Conservation (phyloP, 192 early-diverging fungal species). For the Powellomyces hirtus region DNA sequence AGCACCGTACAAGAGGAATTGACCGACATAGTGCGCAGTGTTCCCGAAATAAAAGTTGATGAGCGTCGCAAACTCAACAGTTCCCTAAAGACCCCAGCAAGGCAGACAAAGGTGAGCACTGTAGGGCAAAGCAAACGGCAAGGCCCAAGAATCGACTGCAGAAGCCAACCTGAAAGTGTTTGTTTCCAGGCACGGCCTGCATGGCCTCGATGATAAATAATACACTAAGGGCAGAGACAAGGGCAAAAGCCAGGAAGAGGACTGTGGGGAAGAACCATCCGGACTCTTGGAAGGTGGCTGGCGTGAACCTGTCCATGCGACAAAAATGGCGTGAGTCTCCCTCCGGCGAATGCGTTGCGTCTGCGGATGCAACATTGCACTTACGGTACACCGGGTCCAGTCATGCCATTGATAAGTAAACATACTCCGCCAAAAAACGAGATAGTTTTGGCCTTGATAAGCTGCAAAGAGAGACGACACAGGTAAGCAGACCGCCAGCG, state of each 20-base stretch:
- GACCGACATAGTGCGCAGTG: conserved; percentile 39
- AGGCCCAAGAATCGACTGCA: too few relatives aligned
- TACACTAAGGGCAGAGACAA: conserved; percentile 45
- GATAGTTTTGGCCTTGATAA: conserved; percentile 45
- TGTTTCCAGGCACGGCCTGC: conserved; percentile 60
- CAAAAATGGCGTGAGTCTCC: not conserved
- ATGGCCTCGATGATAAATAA: conserved; percentile 61
- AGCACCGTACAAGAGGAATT: conserved; percentile 50
- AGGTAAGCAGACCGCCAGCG: not conserved
- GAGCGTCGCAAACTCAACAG: conserved; percentile 57
- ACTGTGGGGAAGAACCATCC: conserved; percentile 40
- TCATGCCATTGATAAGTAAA: conserved; percentile 53
- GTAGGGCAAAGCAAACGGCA: not conserved
- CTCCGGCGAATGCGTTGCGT: not conserved
- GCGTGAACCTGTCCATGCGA: conserved; percentile 19
- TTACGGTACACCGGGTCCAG: conserved; percentile 46
- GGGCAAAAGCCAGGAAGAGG: conserved; percentile 37
- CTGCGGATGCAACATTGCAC: not conserved
- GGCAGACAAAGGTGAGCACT: not conserved
- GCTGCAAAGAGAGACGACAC: conserved; percentile 13
- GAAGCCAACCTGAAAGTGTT: conserved; percentile 42
- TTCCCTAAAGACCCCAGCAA: too few relatives aligned
- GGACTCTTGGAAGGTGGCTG: conserved; percentile 40
- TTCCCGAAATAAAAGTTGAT: conserved; percentile 60
- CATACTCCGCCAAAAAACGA: conserved; percentile 46